phyloP scores from a whole-genome alignment of 2,329 filamentous ascomycete genomes.

The Malbranchea cinnamomea region DNA sequence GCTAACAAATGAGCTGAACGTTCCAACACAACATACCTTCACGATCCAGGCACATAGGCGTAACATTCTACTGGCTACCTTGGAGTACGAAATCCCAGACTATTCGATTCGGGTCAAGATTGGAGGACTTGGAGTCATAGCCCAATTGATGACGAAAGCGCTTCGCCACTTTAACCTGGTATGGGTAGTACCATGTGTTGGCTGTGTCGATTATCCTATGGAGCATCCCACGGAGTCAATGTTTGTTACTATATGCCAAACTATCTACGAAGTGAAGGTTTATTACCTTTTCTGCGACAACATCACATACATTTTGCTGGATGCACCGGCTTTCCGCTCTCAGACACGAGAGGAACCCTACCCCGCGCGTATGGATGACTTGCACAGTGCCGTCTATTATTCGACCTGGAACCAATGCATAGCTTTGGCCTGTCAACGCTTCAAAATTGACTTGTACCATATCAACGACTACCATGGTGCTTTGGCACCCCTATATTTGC shows the following conservation, averaged over 20 bases:
- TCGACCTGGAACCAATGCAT: constrained; percentile 59
- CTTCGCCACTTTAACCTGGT: constrained; percentile 50
- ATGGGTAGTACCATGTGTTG: constrained; percentile 49
- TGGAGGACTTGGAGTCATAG: constrained; percentile 55
- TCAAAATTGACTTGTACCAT: constrained; percentile 49
- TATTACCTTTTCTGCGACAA: constrained; percentile 50
- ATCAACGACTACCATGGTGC: constrained; percentile 53
- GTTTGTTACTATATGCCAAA: constrained; percentile 45
- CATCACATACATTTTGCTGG: constrained; percentile 53
- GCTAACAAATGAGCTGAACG: too few species aligned
- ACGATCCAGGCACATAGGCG: constrained; percentile 24
- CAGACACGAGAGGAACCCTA: constrained; percentile 50
- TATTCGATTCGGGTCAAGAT: constrained; percentile 60
- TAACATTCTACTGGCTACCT: constrained; percentile 53
- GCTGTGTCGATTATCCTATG: constrained; percentile 47
- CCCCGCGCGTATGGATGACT: constrained; percentile 53
- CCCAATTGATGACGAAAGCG: constrained; percentile 52
- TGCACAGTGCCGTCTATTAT: constrained; percentile 53
- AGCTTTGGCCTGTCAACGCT: constrained; percentile 46
- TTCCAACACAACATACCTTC: too few species aligned
- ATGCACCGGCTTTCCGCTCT: constrained; percentile 50
- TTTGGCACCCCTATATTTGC: constrained; percentile 47
- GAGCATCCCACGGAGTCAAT: constrained; percentile 47
- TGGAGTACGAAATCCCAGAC: constrained; percentile 59
- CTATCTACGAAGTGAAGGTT: constrained; percentile 45